These are phyloP conservation scores for Jacaranda mimosifolia DNA, from an alignment of 257 asterid genomes.

Conservation along the genomic window DNA sequence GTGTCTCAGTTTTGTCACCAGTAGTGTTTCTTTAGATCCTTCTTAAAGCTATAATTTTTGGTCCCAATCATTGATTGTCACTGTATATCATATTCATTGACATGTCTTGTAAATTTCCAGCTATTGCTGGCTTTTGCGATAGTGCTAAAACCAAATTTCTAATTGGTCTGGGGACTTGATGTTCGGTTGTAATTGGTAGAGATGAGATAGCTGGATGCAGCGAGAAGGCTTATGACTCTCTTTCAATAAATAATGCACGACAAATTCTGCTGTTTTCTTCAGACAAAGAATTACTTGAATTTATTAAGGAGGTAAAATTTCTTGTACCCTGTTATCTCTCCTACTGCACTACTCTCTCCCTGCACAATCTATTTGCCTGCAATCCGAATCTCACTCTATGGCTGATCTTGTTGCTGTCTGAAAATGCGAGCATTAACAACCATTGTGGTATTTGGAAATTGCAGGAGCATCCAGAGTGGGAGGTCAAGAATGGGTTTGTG, in stretches of 20 bases:
- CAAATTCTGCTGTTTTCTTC: conserved; percentile 80
- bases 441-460: conserved; percentile 31
- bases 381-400: background rate
- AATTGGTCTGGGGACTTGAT: conserved; percentile 18
- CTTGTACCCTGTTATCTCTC: conserved; percentile 6
- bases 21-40: background rate
- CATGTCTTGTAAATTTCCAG: background rate
- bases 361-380: background rate
- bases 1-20: background rate
- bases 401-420: background rate
- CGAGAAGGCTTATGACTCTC: conserved; percentile 89
- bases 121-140: background rate
- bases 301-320: conserved; percentile 61
- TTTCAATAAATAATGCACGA: conserved; percentile 68
- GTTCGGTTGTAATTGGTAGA: conserved; percentile 50
- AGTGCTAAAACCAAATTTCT: conserved; percentile 2
- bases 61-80: background rate
- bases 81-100: background rate
- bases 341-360: conserved; percentile 2
- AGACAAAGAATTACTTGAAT: conserved; percentile 69
- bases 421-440: background rate
- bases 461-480: conserved; percentile 98
- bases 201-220: conserved; percentile 99
- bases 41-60: background rate
- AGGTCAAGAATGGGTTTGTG: conserved; percentile 65